phyloP scores from a whole-genome alignment of 306 rosid genomes.

The Dalbergia cultrata region DNA sequence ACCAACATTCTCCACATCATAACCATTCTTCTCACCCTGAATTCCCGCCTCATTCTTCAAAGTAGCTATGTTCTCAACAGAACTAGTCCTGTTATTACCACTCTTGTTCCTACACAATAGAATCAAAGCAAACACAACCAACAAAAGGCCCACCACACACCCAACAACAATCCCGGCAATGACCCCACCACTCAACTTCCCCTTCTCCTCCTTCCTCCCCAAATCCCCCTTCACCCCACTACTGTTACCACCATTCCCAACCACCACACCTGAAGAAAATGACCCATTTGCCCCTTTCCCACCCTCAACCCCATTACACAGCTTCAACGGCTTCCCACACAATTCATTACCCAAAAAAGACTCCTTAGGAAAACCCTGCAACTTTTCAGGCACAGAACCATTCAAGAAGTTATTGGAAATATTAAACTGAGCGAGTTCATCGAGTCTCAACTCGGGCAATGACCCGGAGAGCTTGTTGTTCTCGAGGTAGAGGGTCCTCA shows the following conservation, averaged over 20 bases:
- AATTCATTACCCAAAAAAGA: constrained; percentile 65
- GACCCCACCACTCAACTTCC: constrained; percentile 66
- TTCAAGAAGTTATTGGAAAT: constrained; percentile 62
- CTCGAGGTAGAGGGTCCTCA: constrained; percentile 63
- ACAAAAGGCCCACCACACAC: constrained; percentile 57
- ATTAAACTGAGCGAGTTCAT: constrained; percentile 60
- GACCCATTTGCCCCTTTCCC: constrained; percentile 6
- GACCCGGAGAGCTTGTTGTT: constrained; percentile 58
- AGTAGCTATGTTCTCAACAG: constrained; percentile 51
- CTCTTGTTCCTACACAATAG: constrained; percentile 58
- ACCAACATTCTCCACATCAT: constrained; percentile 53
- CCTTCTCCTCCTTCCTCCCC: constrained; percentile 34
- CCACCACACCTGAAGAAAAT: neutral
- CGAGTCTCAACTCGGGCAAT: constrained; percentile 45
- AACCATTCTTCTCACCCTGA: constrained; percentile 47
- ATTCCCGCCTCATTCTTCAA: constrained; percentile 51
- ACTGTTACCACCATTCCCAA: constrained; percentile 18
- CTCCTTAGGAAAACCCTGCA: constrained; percentile 48
- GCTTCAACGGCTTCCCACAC: constrained; percentile 65
- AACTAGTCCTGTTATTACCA: constrained; percentile 54
- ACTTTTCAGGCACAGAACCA: constrained; percentile 65
- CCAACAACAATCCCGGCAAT: constrained; percentile 72
- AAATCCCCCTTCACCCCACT: constrained; percentile 37
- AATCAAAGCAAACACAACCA: constrained; percentile 56
- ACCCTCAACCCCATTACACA: constrained; percentile 50